phyloP scores from a whole-genome alignment of 108 stramenopile species.

The Cyclotella baltica region DNA sequence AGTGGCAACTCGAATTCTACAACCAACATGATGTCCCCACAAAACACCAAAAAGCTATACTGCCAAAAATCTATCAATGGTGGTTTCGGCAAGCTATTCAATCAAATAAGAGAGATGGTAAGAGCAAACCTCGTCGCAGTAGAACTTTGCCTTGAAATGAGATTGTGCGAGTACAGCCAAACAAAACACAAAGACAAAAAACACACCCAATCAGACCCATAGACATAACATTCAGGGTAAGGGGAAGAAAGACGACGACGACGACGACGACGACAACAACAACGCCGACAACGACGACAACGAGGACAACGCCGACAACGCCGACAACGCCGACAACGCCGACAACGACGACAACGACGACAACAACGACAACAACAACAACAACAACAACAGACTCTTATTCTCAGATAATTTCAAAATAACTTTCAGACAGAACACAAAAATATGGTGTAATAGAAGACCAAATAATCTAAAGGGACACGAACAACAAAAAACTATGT shows the following conservation, averaged over 20 bases:
- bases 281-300: slow-evolving; percentile 1
- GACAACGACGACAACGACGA: no score
- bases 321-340: no score
- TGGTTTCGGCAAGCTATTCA: not conserved
- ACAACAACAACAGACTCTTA: not conserved
- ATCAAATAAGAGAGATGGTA: slow-evolving; percentile 14
- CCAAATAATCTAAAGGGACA: not conserved
- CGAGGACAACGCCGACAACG: not conserved
- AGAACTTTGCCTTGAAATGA: slow-evolving; percentile 26
- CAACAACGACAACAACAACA: no score
- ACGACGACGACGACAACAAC: not conserved
- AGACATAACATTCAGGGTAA: slow-evolving; percentile 11
- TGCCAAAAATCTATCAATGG: slow-evolving; percentile 14
- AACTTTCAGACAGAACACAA: slow-evolving; percentile 10
- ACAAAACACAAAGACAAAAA: slow-evolving; percentile 4
- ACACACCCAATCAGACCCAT: slow-evolving; percentile 2
- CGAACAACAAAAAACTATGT: not conserved
- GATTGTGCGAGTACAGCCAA: slow-evolving; percentile 28
- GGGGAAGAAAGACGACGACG: not conserved
- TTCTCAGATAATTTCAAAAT: not conserved
- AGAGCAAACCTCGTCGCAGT: slow-evolving; percentile 1
- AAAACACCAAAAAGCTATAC: slow-evolving; percentile 26
- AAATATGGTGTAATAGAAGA: slow-evolving; percentile 14
- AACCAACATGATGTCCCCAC: not conserved
- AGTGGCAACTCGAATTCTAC: not conserved